phyloP scores from a whole-genome alignment of 2,329 filamentous ascomycete genomes.

The Rutstroemia sydowiana region DNA sequence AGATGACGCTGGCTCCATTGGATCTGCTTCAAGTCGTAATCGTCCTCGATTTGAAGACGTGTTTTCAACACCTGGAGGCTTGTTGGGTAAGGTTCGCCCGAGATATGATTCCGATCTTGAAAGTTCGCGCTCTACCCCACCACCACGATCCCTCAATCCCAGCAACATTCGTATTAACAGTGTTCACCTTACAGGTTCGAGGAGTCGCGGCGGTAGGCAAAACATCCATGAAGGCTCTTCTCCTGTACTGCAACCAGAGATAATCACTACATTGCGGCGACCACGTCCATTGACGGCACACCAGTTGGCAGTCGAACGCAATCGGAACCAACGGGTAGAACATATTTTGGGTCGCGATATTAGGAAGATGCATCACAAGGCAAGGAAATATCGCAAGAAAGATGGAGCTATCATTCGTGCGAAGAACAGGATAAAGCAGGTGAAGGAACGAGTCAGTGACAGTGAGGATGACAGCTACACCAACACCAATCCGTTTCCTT shows the following conservation, averaged over 20 bases:
- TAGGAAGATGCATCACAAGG: conserved; percentile 55
- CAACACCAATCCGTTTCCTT: conserved; percentile 30
- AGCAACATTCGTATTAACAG: conserved; percentile 30
- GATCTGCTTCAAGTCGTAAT: conserved; percentile 50
- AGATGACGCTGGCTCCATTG: conserved; percentile 37
- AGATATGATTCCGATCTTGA: conserved; percentile 53
- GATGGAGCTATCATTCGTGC: conserved; percentile 63
- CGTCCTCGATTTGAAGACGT: conserved; percentile 48
- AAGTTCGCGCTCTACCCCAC: conserved; percentile 46
- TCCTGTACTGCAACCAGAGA: conserved; percentile 43
- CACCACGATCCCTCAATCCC: conserved; percentile 32
- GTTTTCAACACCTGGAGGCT: conserved; percentile 35
- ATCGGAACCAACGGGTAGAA: conserved; percentile 72
- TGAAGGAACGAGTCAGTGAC: conserved; percentile 50
- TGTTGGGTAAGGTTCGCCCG: conserved; percentile 55
- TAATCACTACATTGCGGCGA: conserved; percentile 40
- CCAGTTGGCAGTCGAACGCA: conserved; percentile 72
- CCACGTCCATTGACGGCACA: conserved; percentile 73
- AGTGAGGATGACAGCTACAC: conserved; percentile 51
- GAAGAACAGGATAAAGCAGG: conserved; percentile 53
- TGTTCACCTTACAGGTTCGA: conserved; percentile 21
- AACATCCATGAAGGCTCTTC: conserved; percentile 55
- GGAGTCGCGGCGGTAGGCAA: conserved; percentile 47
- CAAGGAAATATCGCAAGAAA: conserved; percentile 52
- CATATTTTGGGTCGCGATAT: conserved; percentile 73